Evolutionary conservation across 208 protist species (phyloP).

Genomic region (Vickermania ingenoplastis): DNA sequence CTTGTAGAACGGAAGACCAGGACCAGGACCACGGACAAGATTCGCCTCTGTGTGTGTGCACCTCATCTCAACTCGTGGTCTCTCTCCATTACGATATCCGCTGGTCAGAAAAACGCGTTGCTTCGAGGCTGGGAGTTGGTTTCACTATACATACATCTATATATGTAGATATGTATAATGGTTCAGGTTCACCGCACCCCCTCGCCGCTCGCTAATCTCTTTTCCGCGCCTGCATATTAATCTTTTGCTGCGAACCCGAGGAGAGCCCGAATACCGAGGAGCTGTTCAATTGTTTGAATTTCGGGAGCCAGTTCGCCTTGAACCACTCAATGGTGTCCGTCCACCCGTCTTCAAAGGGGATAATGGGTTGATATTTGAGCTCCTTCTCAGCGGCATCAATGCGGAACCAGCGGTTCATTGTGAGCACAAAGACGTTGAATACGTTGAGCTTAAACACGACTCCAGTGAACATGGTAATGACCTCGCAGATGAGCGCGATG

Average conservation of each 20-base stretch:
- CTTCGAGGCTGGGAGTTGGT: too few species aligned
- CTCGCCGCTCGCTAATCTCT: too few species aligned
- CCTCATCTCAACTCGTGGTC: too few species aligned
- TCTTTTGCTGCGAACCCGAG: conserved; percentile 75
- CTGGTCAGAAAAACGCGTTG: too few species aligned
- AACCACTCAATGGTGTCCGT: conserved; percentile 87
- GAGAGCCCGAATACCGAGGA: conserved; percentile 67
- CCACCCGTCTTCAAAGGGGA: conserved; percentile 84
- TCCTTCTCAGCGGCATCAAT: conserved; percentile 86
- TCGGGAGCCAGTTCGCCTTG: conserved; percentile 81
- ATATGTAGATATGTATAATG: too few species aligned
- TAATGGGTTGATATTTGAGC: conserved; percentile 80
- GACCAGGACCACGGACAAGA: too few species aligned
- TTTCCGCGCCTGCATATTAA: conserved; percentile 78
- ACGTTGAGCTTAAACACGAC: conserved; percentile 89
- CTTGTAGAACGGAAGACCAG: too few species aligned
- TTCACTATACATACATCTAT: too few species aligned
- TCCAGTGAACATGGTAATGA: conserved; percentile 61
- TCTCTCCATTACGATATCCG: too few species aligned
- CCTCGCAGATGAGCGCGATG: conserved; percentile 63
- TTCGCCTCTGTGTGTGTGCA: too few species aligned
- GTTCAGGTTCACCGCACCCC: too few species aligned
- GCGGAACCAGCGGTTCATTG: conserved; percentile 93
- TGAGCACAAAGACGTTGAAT: conserved; percentile 92
- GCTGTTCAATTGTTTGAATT: conserved; percentile 53